phyloP scores from a whole-genome alignment of 2,329 filamentous ascomycete species.

The Phialemoniopsis sp. region DNA sequence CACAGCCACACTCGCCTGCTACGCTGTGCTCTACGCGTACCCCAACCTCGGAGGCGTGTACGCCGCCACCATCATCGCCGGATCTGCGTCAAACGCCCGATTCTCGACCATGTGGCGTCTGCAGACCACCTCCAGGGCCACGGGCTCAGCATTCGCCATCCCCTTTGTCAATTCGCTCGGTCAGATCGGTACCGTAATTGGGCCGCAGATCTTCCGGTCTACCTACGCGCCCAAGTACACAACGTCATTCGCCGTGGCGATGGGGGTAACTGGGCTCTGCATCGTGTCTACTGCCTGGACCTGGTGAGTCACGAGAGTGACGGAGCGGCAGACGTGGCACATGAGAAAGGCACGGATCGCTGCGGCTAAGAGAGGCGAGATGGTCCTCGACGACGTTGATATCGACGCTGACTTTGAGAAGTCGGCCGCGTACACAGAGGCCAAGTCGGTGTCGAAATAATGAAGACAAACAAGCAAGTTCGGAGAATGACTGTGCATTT shows the following conservation, averaged over 20 bases:
- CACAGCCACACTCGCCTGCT: conserved; percentile 34
- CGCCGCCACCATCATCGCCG: conserved; percentile 37
- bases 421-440: too few relatives aligned
- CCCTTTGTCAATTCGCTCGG: conserved; percentile 46
- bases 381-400: conserved; percentile 36
- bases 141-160: conserved; percentile 43
- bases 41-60: conserved; percentile 39
- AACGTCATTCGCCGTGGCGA: conserved; percentile 35
- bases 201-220: conserved; percentile 38
- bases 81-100: conserved; percentile 28
- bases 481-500: too few relatives aligned
- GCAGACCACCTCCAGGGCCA: conserved; percentile 38
- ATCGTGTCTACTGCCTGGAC: conserved; percentile 32
- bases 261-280: conserved; percentile 37
- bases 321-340: conserved; percentile 36
- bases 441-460: too few relatives aligned
- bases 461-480: too few relatives aligned
- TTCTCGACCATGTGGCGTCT: conserved; percentile 47
- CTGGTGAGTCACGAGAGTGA: conserved; percentile 39
- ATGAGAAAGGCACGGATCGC: conserved; percentile 34
- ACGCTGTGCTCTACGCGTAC: conserved; percentile 37
- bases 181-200: conserved; percentile 43
- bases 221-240: conserved; percentile 39
- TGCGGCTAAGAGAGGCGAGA: conserved; percentile 32
- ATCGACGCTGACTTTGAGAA: neutral